Evolutionary conservation across 345 rosid genomes (phyloP).

Genomic region (Gossypium longicalyx): DNA sequence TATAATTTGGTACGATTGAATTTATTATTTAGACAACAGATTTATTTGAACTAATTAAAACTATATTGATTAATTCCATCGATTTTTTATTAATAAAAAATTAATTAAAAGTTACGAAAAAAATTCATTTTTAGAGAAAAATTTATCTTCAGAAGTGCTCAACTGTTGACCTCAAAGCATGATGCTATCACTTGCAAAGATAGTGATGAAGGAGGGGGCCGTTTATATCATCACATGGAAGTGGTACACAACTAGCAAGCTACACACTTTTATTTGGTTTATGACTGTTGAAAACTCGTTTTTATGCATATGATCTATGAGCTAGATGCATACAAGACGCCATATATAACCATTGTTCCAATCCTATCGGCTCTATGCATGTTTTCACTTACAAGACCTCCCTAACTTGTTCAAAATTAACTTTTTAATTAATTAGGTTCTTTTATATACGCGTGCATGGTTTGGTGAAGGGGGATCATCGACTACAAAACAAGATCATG

Average conservation of each 20-base stretch:
- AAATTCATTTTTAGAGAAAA: too few species aligned
- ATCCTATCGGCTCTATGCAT: background rate
- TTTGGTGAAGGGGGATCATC: conserved; percentile 5
- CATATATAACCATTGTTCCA: background rate
- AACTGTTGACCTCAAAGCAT: background rate
- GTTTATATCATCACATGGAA: background rate
- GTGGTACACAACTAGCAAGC: background rate
- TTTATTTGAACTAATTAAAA: too few species aligned
- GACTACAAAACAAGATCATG: background rate
- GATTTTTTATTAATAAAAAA: too few species aligned
- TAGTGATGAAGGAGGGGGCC: background rate
- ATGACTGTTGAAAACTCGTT: background rate
- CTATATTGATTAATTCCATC: too few species aligned
- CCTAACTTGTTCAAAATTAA: background rate
- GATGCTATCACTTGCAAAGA: background rate
- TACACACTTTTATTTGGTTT: background rate
- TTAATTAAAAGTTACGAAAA: too few species aligned
- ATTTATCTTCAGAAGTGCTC: background rate
- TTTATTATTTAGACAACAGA: too few species aligned
- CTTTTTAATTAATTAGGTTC: background rate
- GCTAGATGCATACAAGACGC: too few species aligned
- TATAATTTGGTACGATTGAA: too few species aligned
- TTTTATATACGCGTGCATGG: background rate
- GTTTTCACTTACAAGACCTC: background rate
- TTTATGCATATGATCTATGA: background rate